Base-by-base conservation (phyloP, 1,284 basidiomycete species). In the Testicularia cyperi region DNA sequence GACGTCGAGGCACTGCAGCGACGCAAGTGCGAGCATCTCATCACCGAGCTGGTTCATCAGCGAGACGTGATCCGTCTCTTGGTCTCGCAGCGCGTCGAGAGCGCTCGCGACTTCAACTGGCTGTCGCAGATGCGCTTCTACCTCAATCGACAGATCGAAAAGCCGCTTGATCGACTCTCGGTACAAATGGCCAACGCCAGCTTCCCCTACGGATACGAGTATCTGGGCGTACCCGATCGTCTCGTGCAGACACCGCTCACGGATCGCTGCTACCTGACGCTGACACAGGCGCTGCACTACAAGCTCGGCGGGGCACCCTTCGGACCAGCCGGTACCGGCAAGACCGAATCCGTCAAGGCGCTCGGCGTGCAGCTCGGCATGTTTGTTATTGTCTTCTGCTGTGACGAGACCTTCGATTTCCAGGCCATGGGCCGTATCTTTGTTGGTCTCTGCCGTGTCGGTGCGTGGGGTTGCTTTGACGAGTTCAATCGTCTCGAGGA, bases 341-440 rank as follows among this genome's bases (percentile, higher is more conserved):
- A 99, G 82, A 99, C 95, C 0, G 95, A 99, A 78, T 98, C 94
- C 0, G 95, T 99, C 75, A 98, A 98, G 78, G 94, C 95, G 1
- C 86, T 99, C 20, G 95, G 95, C 44, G 90, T 96, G 1, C 92
- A 96, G 72, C 85, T 99, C 6, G 95, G 95, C 36, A 87, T 92
- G 34, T 97, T 98, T 73, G 95, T 98, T 15, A 82, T 99, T 36
- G 95, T 99, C 23, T 98, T 99, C 81, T 98, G 95, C 77, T 99
- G 95, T 75, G 95, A 98, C 78, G 94, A 98, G 78, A 96, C 90
- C 0, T 99, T 99, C 78, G 96, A 99, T 79, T 97, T 97, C 82
- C 92, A 97, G 75, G 95, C 95, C 2, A 98, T 99, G 95, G 94
- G 94, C 57, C 88, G 95, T 68, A 97, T 98, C 72, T 97, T 98